phyloP scores from a whole-genome alignment of 768 basidiomycete genomes.

The Phanerodontia chrysosporium region DNA sequence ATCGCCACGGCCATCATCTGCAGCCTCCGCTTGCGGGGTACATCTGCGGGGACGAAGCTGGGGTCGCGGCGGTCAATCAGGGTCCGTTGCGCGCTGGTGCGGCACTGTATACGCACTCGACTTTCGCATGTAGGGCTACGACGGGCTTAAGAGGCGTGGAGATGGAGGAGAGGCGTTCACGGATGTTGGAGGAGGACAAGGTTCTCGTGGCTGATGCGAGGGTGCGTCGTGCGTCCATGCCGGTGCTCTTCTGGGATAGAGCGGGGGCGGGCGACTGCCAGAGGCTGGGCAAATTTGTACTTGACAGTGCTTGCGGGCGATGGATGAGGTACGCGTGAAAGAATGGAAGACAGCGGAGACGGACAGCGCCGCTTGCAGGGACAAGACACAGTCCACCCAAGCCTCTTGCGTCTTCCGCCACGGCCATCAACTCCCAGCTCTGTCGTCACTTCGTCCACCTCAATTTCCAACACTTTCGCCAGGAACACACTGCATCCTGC shows the following conservation, averaged over 20 bases:
- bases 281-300: not conserved
- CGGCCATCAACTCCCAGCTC: not conserved
- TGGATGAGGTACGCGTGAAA: not conserved
- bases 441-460: not conserved
- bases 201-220: conserved; percentile 40
- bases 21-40: conserved; percentile 80
- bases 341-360: not conserved
- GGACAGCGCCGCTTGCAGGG: not conserved
- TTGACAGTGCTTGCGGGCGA: not conserved
- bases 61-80: not conserved
- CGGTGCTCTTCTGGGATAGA: conserved; percentile 2
- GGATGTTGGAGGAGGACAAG: conserved; percentile 59
- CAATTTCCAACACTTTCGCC: not conserved
- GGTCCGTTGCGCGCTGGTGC: not conserved
- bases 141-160: conserved; percentile 51
- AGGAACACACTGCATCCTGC: not conserved
- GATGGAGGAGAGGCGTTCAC: conserved; percentile 49
- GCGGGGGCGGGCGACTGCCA: conserved; percentile 2
- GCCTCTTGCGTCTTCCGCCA: not conserved
- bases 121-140: conserved; percentile 63
- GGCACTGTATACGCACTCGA: conserved; percentile 49
- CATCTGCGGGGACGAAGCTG: conserved; percentile 82
- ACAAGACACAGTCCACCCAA: not conserved
- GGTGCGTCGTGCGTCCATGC: conserved; percentile 33
- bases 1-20: conserved; percentile 87